Evolutionary conservation across 495 filamentous ascomycete species (phyloP).

Genomic region (Penicillium coprophilum): DNA sequence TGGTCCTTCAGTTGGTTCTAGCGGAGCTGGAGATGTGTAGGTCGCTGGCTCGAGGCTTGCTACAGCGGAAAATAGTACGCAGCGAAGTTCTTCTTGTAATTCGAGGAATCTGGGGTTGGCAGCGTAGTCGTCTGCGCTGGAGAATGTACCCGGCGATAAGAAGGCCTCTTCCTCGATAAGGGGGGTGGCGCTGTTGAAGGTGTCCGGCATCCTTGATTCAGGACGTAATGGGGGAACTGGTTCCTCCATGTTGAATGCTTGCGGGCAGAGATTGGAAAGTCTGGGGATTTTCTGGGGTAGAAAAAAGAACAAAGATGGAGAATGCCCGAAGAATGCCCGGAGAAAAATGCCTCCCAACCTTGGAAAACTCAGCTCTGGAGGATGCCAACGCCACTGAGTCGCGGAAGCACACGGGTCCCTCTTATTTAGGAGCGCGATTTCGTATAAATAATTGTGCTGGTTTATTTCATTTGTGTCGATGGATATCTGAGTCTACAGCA

Average conservation of each 20-base stretch:
- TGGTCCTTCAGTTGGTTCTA: conserved; percentile 19
- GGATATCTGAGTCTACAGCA: not conserved
- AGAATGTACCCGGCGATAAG: conserved; percentile 31
- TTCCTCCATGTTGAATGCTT: conserved; percentile 19
- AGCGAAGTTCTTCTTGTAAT: conserved; percentile 31
- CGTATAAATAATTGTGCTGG: not conserved
- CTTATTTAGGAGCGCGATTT: not conserved
- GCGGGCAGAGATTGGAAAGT: not conserved
- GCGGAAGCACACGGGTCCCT: conserved; percentile 2
- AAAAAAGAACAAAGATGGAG: conserved; percentile 17
- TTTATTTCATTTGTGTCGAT: not conserved
- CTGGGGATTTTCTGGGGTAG: conserved; percentile 16
- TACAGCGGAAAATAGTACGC: conserved; percentile 30
- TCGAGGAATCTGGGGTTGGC: conserved; percentile 31
- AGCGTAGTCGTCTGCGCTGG: conserved; percentile 33
- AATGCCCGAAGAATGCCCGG: not conserved
- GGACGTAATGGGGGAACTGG: conserved; percentile 16
- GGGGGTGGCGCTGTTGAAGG: conserved; percentile 20
- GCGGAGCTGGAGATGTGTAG: conserved; percentile 21
- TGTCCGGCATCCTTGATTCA: conserved; percentile 15
- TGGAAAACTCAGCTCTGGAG: not conserved
- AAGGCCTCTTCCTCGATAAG: conserved; percentile 31
- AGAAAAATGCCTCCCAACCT: not conserved
- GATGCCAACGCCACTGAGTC: conserved; percentile 22
- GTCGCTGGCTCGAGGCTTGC: conserved; percentile 27